Base-by-base conservation (phyloP, 805 yeast species). In the Metschnikowia shivogae region DNA sequence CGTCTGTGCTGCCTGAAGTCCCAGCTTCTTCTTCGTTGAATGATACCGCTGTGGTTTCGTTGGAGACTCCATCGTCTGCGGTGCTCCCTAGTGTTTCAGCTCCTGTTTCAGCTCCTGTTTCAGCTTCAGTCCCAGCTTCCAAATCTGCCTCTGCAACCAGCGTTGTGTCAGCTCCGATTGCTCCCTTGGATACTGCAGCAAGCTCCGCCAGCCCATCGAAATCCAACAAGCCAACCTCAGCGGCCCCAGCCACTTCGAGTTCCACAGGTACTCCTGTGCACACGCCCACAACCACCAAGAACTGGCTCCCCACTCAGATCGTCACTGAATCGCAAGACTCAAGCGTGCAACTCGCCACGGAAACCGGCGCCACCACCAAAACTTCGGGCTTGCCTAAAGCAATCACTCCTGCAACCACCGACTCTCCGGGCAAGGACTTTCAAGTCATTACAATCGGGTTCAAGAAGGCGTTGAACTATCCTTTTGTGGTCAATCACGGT, bases 391-490 rank as follows among this genome's bases (percentile, higher is more conserved):
- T 88, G 52, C 96, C 96, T 42, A 80, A 80, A 55, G 87, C 86
- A 8, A 86, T 89, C 57, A 78, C 89, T 0, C 95, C 96, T n/a
- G 61, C 67, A 10, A 65, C 70, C 7, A 74, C 81, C 10, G 61
- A 74, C 2, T 66, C 71, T 12, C 74, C 76, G 27, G 78, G 77
- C 45, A 49, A 48, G 19, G 58, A 68, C 49, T 77, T 78, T 58
- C 70, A 74, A 41, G 63, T 81, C 45, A 78, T 89, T 43, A 81
- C 85, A 39, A 68, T 89, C 59, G 96, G 95, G 4, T 92, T 92
- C 73, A 81, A 82, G 56, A 66, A 80, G 46, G 78, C 83, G 3
- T 78, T 89, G 65, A 89, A 89, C 64, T 92, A 90, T 65, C 87
- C 88, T 39, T 88, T 86, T 61, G 87, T 88, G 47, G 95, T 84